These are phyloP conservation scores for Mycosphaerella arachidis DNA, from an alignment of 2,329 filamentous ascomycete genomes.

Conservation along the genomic window DNA sequence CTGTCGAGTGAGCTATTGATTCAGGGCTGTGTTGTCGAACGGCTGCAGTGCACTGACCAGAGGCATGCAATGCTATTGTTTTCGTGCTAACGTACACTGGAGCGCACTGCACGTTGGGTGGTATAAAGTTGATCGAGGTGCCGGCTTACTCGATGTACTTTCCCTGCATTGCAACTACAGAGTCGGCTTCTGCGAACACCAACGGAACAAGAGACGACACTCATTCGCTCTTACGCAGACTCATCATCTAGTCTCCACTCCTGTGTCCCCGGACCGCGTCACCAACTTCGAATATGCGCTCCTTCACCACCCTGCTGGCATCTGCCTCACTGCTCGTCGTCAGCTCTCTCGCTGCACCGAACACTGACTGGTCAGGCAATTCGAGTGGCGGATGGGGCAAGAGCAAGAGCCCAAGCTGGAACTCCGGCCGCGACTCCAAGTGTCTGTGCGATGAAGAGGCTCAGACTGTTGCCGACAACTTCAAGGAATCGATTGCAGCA, in stretches of 20 bases:
- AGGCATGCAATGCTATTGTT: neutral
- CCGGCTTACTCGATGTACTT: neutral
- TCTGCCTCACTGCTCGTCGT: conserved; percentile 10
- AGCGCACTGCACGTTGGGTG: neutral
- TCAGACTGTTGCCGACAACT: conserved; percentile 27
- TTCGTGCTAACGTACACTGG: neutral
- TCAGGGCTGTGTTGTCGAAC: neutral
- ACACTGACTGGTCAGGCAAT: neutral
- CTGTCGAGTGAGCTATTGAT: neutral
- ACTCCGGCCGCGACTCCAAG: conserved; percentile 10
- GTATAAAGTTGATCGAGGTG: conserved; percentile 1
- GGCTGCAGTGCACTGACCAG: neutral
- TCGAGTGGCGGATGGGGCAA: conserved; percentile 8
- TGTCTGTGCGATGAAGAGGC: conserved; percentile 28
- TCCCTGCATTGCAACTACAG: conserved; percentile 1
- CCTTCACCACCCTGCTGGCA: conserved; percentile 18
- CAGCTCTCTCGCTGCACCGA: conserved; percentile 12
- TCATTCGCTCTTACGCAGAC: conserved; percentile 7
- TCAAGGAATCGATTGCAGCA: conserved; percentile 30
- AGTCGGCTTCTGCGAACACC: neutral
- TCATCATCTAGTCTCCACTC: conserved; percentile 7
- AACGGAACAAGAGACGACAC: neutral
- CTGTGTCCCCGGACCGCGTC: conserved; percentile 4
- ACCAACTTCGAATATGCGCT: conserved; percentile 21
- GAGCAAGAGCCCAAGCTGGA: conserved; percentile 16